Evolutionary conservation across 2,329 filamentous ascomycete species (phyloP).

Genomic region (Didymella keratinophila): DNA sequence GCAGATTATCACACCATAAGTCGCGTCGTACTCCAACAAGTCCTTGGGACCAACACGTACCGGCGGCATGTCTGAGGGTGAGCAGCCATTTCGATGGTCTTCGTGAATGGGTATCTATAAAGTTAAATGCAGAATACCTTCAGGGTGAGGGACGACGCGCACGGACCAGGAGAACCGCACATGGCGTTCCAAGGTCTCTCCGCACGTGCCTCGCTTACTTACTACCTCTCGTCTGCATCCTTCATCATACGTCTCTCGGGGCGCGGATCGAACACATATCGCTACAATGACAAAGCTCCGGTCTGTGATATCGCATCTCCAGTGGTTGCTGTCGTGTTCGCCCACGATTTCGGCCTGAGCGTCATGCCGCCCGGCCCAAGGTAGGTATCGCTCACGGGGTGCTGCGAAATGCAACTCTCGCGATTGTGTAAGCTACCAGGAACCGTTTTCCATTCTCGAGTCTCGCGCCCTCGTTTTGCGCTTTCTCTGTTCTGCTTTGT

Average conservation of each 20-base stretch:
- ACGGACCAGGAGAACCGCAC: constrained; percentile 4
- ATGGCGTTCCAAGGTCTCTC: constrained; percentile 8
- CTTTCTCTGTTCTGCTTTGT: background rate
- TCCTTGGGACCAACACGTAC: constrained; percentile 22
- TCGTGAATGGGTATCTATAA: too few relatives aligned
- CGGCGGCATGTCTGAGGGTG: background rate
- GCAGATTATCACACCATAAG: constrained; percentile 46
- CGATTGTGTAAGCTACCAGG: background rate
- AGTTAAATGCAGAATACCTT: background rate
- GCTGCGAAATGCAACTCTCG: background rate
- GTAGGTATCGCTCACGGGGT: background rate
- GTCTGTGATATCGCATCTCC: too few relatives aligned
- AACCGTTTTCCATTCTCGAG: background rate
- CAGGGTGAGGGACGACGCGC: background rate
- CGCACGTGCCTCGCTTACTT: background rate
- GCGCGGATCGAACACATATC: background rate
- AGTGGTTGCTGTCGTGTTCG: too few relatives aligned
- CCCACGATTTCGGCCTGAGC: background rate
- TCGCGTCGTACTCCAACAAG: constrained; percentile 32
- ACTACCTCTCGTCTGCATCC: background rate
- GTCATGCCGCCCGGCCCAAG: background rate
- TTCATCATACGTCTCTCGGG: background rate
- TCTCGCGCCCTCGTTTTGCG: background rate
- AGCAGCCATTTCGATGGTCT: background rate
- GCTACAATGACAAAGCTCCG: background rate